Evolutionary conservation across 2,329 filamentous ascomycete species (phyloP), one percentile per base, ranked within the genome.

Genomic region (Dactylonectria macrodidyma): DNA sequence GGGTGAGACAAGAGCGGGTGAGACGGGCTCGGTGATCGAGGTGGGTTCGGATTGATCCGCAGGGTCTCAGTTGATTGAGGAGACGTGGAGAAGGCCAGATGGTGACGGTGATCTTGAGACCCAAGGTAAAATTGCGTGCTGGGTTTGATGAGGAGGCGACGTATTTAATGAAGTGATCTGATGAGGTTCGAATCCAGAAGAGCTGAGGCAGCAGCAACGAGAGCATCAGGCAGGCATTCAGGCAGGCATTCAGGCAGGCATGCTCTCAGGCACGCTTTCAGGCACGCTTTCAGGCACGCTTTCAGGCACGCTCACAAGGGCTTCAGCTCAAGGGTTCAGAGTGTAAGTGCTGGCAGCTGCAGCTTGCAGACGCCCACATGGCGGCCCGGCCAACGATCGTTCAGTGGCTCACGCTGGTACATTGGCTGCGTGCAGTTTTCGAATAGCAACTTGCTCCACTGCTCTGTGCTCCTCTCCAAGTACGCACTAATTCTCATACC

Each of bases 311-410:
- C 5, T 16, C 6, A 26, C 50, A 54, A 16, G 10, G 30, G 36
- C 19, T 19, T 33, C 14, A 16, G 11, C 19, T 11, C 50, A 6
- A 54, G 51, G 51, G 19, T 54, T 36, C 54, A 41, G 36, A 46
- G 59, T 59, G 58, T 63, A 65, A 61, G 62, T 64, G 60, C 61
- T 63, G 70, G 67, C 65, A 67, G 65, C 66, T 72, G 65, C 58
- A 75, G 73, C 62, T 71, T 75, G 65, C 70, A 72, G 51, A 46
- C 62, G 22, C 6, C 51, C 33, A 54, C 51, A 54, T 54, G 33
- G 51, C 51, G n/a, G 51, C 51, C 51, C 33, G 33, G 10, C n/a
- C 22, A 54, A 30, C 33, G 51, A 36, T 33, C 33, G 10, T 54
- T 36, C 51, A 54, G 51, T 36, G 33, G 51, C 30, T 54, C 19